A percentile compares a stretch with the other conserved stretches of the same genome.
Conservation (phyloP, 371 early-diverging fungal genomes). For the Mortierella sp. region DNA sequence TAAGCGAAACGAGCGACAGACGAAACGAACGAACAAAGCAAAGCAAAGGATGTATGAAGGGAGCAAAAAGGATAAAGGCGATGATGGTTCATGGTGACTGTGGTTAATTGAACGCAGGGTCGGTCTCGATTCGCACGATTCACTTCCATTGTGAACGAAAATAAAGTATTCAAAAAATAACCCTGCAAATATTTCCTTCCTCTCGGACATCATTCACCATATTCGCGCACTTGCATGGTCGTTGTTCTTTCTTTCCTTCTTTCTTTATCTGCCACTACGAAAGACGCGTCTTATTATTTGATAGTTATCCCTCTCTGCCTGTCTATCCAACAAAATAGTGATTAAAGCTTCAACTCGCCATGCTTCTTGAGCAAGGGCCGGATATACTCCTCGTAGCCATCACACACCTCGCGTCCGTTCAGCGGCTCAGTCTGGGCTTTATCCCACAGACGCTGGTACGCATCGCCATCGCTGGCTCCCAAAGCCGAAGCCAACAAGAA, state of each 20-base stretch:
- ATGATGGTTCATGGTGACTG: background rate
- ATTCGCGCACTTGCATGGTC: too few species aligned
- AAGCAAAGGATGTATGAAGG: background rate
- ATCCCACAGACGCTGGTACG: slow-evolving; percentile 71
- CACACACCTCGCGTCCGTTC: slow-evolving; percentile 67
- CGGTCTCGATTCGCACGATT: background rate
- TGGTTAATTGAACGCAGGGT: background rate
- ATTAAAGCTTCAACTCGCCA: slow-evolving; percentile 57
- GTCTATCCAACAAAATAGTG: too few species aligned
- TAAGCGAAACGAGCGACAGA: too few species aligned
- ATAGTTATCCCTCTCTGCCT: too few species aligned
- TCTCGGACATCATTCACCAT: too few species aligned
- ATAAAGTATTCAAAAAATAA: background rate
- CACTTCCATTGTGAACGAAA: background rate
- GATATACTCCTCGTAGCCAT: slow-evolving; percentile 70
- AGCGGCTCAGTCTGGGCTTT: slow-evolving; percentile 80
- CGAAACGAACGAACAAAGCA: too few species aligned
- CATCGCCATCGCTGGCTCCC: slow-evolving; percentile 81
- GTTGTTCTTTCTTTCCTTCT: too few species aligned
- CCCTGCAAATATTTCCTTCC: too few species aligned
- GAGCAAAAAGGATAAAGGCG: background rate
- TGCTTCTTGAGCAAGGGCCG: slow-evolving; percentile 63
- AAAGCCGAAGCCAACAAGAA: slow-evolving; percentile 80
- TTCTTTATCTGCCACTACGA: too few species aligned
- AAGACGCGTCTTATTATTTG: background rate